Percentiles rank a stretch among this genome's conserved stretches.
Evolutionary conservation across 352 stramenopile species (phyloP).

Genomic region (Globisporangium spinosum): DNA sequence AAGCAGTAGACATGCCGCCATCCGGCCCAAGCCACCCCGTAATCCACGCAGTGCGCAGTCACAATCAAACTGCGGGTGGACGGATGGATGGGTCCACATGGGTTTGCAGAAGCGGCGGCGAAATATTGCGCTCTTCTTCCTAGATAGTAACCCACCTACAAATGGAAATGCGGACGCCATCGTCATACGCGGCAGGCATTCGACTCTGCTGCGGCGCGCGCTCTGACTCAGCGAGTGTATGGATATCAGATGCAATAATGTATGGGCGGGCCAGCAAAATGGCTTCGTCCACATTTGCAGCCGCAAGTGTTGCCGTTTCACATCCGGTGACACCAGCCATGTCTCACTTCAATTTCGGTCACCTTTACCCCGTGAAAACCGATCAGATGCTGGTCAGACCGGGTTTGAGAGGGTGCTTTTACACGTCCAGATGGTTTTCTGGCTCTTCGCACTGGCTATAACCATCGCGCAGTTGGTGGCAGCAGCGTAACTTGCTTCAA

Average conservation of each 20-base stretch:
- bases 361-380: neutral
- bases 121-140: neutral
- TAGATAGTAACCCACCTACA: slow-evolving; percentile 23
- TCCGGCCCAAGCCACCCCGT: neutral
- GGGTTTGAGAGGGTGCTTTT: neutral
- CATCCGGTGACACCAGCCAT: slow-evolving; percentile 1
- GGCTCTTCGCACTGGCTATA: slow-evolving; percentile 17
- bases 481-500: slow-evolving; percentile 6
- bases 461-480: slow-evolving; percentile 7
- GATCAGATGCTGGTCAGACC: neutral
- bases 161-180: slow-evolving; percentile 37
- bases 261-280: neutral
- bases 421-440: slow-evolving; percentile 2
- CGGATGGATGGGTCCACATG: neutral
- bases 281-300: neutral
- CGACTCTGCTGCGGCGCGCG: neutral
- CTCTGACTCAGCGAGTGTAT: neutral
- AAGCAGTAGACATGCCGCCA: neutral
- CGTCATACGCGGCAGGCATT: neutral
- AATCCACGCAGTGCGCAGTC: neutral
- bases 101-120: slow-evolving; percentile 1
- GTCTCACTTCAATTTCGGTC: slow-evolving; percentile 4
- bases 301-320: slow-evolving; percentile 1
- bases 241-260: neutral
- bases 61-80: neutral